Percentiles rank a stretch among this genome's conserved stretches.
Conservation (phyloP, 495 filamentous ascomycete species). For the Staphylotrichum longicolle region DNA sequence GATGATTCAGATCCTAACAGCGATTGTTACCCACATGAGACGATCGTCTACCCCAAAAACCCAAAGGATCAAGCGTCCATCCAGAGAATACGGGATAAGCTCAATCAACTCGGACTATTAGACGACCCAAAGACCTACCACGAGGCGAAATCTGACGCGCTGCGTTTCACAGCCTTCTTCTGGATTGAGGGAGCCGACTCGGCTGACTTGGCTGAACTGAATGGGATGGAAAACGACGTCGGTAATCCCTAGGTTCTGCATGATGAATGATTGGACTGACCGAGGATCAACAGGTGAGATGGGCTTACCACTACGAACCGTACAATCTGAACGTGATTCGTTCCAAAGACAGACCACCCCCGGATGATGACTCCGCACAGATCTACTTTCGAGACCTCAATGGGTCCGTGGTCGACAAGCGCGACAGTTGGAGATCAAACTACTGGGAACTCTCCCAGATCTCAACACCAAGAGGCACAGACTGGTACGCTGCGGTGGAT, state of each 20-base stretch:
- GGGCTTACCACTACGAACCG: neutral
- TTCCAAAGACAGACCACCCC: neutral
- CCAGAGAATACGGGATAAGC: neutral
- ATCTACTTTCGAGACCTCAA: neutral
- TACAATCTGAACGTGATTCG: neutral
- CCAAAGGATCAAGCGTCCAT: neutral
- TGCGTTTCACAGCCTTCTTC: constrained; percentile 1
- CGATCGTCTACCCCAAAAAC: neutral
- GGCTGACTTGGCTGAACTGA: neutral
- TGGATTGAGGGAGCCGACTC: neutral
- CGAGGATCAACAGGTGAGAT: neutral
- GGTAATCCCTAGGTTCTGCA: neutral
- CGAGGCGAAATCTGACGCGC: neutral
- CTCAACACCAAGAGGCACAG: neutral
- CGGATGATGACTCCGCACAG: no score
- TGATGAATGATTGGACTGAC: neutral
- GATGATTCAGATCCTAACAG: neutral
- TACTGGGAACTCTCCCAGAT: neutral
- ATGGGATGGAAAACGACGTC: neutral
- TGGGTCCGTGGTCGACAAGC: neutral
- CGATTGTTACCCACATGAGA: neutral
- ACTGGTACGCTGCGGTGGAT: neutral
- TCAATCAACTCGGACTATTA: neutral
- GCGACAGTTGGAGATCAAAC: neutral
- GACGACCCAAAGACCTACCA: neutral